Percentiles rank a stretch among this genome's conserved stretches.
Evolutionary conservation across 1,284 basidiomycete genomes (phyloP).

Genomic region (Ceratobasidium sp.): DNA sequence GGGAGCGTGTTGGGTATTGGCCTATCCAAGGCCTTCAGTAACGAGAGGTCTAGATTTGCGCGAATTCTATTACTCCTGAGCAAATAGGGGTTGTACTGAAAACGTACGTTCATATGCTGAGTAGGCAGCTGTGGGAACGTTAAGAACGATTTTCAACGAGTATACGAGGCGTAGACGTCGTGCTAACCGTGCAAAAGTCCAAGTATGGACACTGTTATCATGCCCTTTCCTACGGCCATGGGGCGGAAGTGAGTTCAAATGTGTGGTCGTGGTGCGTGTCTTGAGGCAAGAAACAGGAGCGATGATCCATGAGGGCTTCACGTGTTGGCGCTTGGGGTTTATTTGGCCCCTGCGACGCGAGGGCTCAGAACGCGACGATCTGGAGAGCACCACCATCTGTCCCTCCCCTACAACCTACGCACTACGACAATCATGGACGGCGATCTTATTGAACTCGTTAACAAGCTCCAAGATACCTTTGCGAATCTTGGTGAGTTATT

Average conservation of each 20-base stretch:
- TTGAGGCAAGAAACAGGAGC: conserved; percentile 7
- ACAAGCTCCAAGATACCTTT: conserved; percentile 93
- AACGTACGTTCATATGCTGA: conserved; percentile 73
- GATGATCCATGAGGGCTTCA: conserved; percentile 34
- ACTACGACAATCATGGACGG: conserved; percentile 74
- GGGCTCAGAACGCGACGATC: conserved; percentile 27
- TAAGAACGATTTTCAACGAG: background rate
- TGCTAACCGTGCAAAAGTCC: conserved; percentile 33
- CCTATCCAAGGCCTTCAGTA: conserved; percentile 74
- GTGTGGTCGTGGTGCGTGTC: conserved; percentile 12
- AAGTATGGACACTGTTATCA: conserved; percentile 24
- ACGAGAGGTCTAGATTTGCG: conserved; percentile 67
- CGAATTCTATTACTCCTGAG: conserved; percentile 16
- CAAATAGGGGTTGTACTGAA: conserved; percentile 38
- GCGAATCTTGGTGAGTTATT: conserved; percentile 73
- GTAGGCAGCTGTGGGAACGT: conserved; percentile 58
- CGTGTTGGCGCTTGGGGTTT: conserved; percentile 31
- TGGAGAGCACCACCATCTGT: conserved; percentile 15
- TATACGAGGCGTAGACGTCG: background rate
- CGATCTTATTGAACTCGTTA: conserved; percentile 95
- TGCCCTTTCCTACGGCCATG: conserved; percentile 37
- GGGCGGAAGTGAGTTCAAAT: conserved; percentile 14
- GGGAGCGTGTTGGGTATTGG: conserved; percentile 71
- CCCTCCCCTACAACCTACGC: background rate
- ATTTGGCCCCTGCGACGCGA: conserved; percentile 22